Base-by-base conservation (phyloP, 768 basidiomycete genomes). In the Mycena chlorophos region DNA sequence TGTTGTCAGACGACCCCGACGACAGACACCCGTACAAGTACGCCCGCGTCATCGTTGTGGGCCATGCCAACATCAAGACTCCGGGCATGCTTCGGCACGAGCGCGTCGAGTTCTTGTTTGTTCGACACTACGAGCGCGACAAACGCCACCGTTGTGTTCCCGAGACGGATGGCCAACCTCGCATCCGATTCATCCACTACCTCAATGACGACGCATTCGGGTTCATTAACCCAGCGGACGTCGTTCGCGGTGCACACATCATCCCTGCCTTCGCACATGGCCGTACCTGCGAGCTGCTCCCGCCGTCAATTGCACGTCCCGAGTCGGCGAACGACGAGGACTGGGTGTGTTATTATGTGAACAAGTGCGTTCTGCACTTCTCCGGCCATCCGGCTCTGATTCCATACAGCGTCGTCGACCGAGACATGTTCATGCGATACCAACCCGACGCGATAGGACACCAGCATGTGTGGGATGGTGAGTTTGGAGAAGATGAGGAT, bases 211-310 rank as follows among this genome's bases (percentile, higher is more conserved):
- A 46, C 4, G 65, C 70, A 2, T 78, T 77, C 48, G 67, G 75
- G 0, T 79, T 79, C 31, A n/a, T 79, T 0, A 65, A 76, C 54
- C 78, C 77, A 0, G 40, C 48, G 0, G 48, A 57, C 0, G 63
- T 78, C 6, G 59, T 78, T 22, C 58, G 69, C 0, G 69, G 59
- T 0, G 61, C 54, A 0, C 73, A 78, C 53, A 53, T 77, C 1
- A 71, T 78, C 8, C 77, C 74, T 0, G 71, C 55, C 0, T 78
- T 73, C 48, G 13, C 16, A 2, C n/a, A 45, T 40, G 52, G 47
- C 0, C 16, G n/a, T 4, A 67, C 65, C 3, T 55, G 57, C 0
- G 40, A 39, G 17, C n/a, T 57, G 3, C 30, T 54, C 1, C 26
- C 25, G 5, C 49, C 58, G 3, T 45, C 51, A 14, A 51, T 67